phyloP scores from a whole-genome alignment of 2,329 filamentous ascomycete species.

The Claviceps pusilla region DNA sequence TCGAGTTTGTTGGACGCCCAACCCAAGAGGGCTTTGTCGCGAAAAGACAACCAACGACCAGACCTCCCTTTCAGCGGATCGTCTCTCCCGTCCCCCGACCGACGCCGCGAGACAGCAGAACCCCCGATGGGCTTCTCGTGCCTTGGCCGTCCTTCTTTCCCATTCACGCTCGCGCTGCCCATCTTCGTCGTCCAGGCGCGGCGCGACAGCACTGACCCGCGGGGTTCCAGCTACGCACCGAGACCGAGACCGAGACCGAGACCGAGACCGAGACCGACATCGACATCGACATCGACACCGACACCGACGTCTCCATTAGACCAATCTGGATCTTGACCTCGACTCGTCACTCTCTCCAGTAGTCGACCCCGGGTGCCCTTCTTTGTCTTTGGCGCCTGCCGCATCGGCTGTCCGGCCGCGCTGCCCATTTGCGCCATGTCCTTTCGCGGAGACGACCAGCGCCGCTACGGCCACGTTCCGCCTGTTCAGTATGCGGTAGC shows the following conservation, averaged over 20 bases:
- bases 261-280: not conserved
- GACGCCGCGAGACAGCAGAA: not conserved
- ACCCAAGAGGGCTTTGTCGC: not conserved
- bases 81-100: not conserved
- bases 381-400: not conserved
- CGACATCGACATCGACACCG: not conserved
- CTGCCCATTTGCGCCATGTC: conserved; percentile 32
- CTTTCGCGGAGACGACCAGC: conserved; percentile 46
- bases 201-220: conserved; percentile 10
- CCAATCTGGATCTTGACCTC: not conserved
- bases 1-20: not conserved
- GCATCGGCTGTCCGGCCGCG: conserved; percentile 1
- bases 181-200: not conserved
- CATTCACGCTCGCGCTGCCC: not conserved
- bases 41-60: not conserved
- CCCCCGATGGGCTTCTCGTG: not conserved
- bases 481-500: conserved; percentile 48
- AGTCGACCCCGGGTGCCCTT: not conserved
- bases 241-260: not conserved
- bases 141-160: not conserved
- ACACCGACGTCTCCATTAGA: too few relatives aligned
- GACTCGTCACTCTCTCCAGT: not conserved
- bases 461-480: conserved; percentile 51
- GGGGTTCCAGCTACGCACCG: conserved; percentile 5
- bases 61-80: not conserved